phyloP scores from a whole-genome alignment of 768 basidiomycete genomes.

The Pleurotus tuber-regium region DNA sequence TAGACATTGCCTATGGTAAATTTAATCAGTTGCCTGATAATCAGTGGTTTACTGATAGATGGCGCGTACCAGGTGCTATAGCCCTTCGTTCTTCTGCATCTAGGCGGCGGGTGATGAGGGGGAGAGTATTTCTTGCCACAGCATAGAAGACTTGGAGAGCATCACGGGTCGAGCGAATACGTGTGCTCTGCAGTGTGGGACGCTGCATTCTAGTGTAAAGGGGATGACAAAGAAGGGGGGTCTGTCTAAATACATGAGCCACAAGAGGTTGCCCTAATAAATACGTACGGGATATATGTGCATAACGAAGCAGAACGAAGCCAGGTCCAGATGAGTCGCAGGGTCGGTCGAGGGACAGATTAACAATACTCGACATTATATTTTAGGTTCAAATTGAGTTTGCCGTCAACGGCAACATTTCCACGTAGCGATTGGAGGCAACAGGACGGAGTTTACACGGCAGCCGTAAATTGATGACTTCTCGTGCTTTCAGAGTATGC shows the following conservation, averaged over 20 bases:
- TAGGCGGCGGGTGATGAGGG: slow-evolving; percentile 77
- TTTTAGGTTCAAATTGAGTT: slow-evolving; percentile 13
- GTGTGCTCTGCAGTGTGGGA: slow-evolving; percentile 73
- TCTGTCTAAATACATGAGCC: slow-evolving; percentile 18
- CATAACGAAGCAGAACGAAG: slow-evolving; percentile 2
- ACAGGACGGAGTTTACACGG: slow-evolving; percentile 9
- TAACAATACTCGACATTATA: slow-evolving; percentile 8
- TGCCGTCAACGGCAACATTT: slow-evolving; percentile 11
- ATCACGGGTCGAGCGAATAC: slow-evolving; percentile 76
- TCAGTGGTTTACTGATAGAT: too few relatives aligned
- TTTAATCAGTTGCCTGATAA: too few relatives aligned
- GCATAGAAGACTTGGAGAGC: slow-evolving; percentile 82
- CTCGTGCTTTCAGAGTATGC: neutral
- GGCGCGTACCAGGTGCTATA: slow-evolving; percentile 43
- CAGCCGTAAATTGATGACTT: slow-evolving; percentile 1
- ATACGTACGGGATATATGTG: slow-evolving; percentile 7
- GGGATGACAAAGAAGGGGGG: slow-evolving; percentile 17
- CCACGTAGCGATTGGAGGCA: slow-evolving; percentile 2
- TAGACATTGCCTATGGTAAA: slow-evolving; percentile 88
- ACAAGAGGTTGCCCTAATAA: slow-evolving; percentile 14
- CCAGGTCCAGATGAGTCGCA: slow-evolving; percentile 9
- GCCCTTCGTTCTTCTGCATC: slow-evolving; percentile 79
- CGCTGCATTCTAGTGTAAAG: slow-evolving; percentile 54
- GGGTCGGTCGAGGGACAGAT: slow-evolving; percentile 12
- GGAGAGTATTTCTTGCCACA: slow-evolving; percentile 64